These are phyloP conservation scores for Citrus australasica DNA, from an alignment of 345 rosid species.

Conservation along the genomic window DNA sequence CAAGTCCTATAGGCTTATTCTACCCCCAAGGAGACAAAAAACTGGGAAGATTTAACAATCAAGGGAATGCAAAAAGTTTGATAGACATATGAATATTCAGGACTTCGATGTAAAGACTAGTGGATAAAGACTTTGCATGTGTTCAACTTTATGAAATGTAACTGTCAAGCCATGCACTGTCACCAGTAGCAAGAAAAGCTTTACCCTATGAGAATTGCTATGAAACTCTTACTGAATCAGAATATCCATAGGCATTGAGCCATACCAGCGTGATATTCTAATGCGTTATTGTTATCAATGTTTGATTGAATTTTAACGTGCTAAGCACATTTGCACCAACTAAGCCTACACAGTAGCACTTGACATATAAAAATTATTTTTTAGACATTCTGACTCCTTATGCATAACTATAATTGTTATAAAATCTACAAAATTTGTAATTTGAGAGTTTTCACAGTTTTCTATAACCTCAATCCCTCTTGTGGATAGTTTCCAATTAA, in stretches of 20 bases:
- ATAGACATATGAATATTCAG: neutral
- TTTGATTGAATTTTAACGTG: neutral
- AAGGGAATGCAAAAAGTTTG: neutral
- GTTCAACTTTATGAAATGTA: neutral
- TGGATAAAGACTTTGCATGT: neutral
- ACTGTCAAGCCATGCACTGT: neutral
- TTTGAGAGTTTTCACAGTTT: neutral
- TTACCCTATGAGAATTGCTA: neutral
- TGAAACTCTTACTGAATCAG: neutral
- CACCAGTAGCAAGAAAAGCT: neutral
- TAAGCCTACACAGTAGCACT: neutral
- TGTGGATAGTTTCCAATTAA: neutral
- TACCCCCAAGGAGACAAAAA: neutral
- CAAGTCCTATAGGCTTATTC: neutral
- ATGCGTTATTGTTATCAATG: neutral
- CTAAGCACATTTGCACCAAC: neutral
- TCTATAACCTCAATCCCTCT: neutral
- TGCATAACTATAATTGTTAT: neutral
- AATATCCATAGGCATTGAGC: neutral
- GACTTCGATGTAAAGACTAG: neutral
- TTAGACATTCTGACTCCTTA: neutral
- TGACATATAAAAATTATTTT: neutral
- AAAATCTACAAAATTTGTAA: neutral
- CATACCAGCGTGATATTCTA: neutral
- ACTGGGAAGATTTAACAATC: neutral